Conservation (phyloP, 2,329 filamentous ascomycete genomes). For the Phaeosphaeria sp. region DNA sequence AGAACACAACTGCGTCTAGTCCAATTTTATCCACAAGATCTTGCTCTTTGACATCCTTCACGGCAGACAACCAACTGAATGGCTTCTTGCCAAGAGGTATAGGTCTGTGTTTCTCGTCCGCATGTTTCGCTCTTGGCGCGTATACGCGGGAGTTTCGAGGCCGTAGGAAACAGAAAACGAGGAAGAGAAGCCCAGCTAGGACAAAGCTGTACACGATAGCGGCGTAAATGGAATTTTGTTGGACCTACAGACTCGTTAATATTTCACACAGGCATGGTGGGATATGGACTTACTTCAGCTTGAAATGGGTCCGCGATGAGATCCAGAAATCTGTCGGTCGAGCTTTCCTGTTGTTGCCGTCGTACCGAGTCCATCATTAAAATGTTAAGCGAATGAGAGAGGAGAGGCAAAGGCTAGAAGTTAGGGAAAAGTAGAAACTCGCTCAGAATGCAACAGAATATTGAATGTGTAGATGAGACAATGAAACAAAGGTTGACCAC, state of each 20-base stretch:
- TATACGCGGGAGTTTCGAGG: constrained; percentile 92
- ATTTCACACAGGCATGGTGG: neutral
- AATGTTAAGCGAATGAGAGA: neutral
- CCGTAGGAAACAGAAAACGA: constrained; percentile 86
- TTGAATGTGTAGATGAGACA: neutral
- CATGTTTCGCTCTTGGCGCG: constrained; percentile 90
- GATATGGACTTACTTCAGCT: constrained; percentile 27
- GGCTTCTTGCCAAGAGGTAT: constrained; percentile 83
- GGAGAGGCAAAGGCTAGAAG: neutral
- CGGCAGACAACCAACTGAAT: constrained; percentile 82
- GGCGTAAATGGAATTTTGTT: constrained; percentile 73
- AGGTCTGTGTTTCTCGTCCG: constrained; percentile 87
- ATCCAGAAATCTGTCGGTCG: constrained; percentile 46
- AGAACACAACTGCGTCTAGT: constrained; percentile 87
- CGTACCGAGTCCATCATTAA: constrained; percentile 15
- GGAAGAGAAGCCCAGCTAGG: constrained; percentile 73
- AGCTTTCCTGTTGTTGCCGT: constrained; percentile 19
- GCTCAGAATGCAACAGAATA: neutral
- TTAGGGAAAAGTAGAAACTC: neutral
- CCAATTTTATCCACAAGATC: constrained; percentile 82
- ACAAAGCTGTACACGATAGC: constrained; percentile 81
- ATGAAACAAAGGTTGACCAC: neutral
- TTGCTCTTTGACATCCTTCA: constrained; percentile 77
- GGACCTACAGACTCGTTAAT: constrained; percentile 52
- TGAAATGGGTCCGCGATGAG: constrained; percentile 51